A percentile compares a stretch with the other conserved stretches of the same genome.
phyloP scores from a whole-genome alignment of 2,329 filamentous ascomycete genomes.

The Epicoccum nigrum region DNA sequence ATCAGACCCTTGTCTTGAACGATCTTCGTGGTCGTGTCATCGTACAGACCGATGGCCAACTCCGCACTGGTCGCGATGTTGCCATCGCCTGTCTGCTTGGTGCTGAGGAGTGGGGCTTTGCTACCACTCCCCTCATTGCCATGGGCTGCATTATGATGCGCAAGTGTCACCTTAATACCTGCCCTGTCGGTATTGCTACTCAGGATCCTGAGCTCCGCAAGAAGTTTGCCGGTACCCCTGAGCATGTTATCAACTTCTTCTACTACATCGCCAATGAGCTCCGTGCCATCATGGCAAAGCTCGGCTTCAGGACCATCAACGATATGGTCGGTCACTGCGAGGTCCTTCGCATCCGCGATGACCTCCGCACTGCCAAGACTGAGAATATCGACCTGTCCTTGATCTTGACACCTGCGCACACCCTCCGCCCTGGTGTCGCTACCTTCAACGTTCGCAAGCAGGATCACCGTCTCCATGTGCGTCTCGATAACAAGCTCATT shows the following conservation, averaged over 20 bases:
- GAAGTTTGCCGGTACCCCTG: slow-evolving; percentile 91
- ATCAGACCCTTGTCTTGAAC: slow-evolving; percentile 94
- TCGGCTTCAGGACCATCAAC: slow-evolving; percentile 93
- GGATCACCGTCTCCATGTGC: slow-evolving; percentile 90
- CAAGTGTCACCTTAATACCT: slow-evolving; percentile 73
- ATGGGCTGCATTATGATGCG: slow-evolving; percentile 98
- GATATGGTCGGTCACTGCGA: slow-evolving; percentile 97
- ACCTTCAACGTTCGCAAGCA: slow-evolving; percentile 99
- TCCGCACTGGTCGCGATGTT: slow-evolving; percentile 90
- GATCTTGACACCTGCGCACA: slow-evolving; percentile 94
- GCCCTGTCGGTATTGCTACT: slow-evolving; percentile 92
- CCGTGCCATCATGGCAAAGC: slow-evolving; percentile 93
- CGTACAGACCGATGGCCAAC: slow-evolving; percentile 93
- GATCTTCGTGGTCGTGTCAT: slow-evolving; percentile 94
- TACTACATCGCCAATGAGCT: slow-evolving; percentile 97
- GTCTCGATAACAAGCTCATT: slow-evolving; percentile 96
- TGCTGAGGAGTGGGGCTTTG: slow-evolving; percentile 98
- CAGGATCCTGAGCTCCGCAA: slow-evolving; percentile 92
- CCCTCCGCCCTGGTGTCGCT: slow-evolving; percentile 88
- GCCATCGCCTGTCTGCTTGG: slow-evolving; percentile 93
- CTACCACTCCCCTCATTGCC: slow-evolving; percentile 90
- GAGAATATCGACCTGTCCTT: slow-evolving; percentile 91
- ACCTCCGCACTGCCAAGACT: slow-evolving; percentile 86
- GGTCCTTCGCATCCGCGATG: slow-evolving; percentile 82
- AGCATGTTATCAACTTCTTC: slow-evolving; percentile 99